These are phyloP conservation scores for Diaporthe helianthi DNA, from an alignment of 2,329 filamentous ascomycete genomes.

Conservation along the genomic window DNA sequence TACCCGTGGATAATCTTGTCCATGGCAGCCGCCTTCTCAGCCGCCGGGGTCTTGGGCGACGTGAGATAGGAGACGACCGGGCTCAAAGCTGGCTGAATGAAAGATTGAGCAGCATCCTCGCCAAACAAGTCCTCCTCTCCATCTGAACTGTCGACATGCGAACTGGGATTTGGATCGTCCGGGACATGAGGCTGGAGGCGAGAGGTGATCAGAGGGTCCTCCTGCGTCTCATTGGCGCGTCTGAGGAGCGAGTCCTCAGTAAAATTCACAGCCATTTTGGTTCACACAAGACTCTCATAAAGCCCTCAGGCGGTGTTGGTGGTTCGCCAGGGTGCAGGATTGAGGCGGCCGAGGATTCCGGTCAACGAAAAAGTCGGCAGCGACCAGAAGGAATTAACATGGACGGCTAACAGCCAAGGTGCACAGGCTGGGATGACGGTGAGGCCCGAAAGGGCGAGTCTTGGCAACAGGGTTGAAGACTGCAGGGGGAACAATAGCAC, in stretches of 20 bases:
- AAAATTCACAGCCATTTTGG: slow-evolving; percentile 2
- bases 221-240: neutral
- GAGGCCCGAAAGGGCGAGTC: neutral
- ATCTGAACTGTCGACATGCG: slow-evolving; percentile 35
- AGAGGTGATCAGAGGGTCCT: neutral
- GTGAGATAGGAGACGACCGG: slow-evolving; percentile 62
- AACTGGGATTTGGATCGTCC: slow-evolving; percentile 23
- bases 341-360: slow-evolving; percentile 26
- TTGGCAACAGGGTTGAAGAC: neutral
- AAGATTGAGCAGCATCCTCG: slow-evolving; percentile 64
- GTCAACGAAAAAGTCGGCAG: slow-evolving; percentile 7
- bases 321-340: neutral
- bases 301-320: neutral
- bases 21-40: slow-evolving; percentile 65
- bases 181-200: slow-evolving; percentile 1
- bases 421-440: slow-evolving; percentile 21
- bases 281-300: neutral
- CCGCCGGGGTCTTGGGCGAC: slow-evolving; percentile 60
- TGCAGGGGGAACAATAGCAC: neutral
- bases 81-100: slow-evolving; percentile 67
- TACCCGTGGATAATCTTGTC: slow-evolving; percentile 49
- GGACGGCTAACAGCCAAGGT: slow-evolving; percentile 2
- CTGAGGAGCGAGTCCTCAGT: neutral
- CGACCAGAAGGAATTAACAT: slow-evolving; percentile 1
- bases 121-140: slow-evolving; percentile 50